Percentiles rank a stretch among this genome's conserved stretches.
Evolutionary conservation across 306 rosid species (phyloP).

Genomic region (Vigna angularis): DNA sequence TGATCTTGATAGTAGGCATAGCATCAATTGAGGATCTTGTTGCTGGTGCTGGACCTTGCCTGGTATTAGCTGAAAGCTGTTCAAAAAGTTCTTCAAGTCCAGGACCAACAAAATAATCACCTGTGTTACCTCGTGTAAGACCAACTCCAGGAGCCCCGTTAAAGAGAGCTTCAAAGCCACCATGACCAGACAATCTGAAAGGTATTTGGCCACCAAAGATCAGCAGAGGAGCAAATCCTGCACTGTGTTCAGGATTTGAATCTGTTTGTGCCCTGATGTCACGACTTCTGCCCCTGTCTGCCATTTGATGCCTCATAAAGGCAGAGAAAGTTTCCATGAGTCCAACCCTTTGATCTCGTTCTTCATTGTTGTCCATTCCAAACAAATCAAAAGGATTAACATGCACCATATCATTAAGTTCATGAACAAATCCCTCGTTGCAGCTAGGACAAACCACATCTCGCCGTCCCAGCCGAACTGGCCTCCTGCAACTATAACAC

Average conservation of each 20-base stretch:
- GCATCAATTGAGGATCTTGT: constrained; percentile 66
- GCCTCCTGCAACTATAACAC: constrained; percentile 65
- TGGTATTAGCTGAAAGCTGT: constrained; percentile 69
- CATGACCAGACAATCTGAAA: constrained; percentile 61
- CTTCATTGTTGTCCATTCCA: constrained; percentile 51
- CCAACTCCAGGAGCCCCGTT: constrained; percentile 73
- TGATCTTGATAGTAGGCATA: constrained; percentile 71
- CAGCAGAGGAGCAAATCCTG: constrained; percentile 59
- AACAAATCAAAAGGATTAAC: constrained; percentile 53
- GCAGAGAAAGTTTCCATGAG: constrained; percentile 65
- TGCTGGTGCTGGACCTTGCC: constrained; percentile 80
- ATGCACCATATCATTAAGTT: constrained; percentile 61
- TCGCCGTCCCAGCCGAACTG: constrained; percentile 53
- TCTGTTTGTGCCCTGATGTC: constrained; percentile 52
- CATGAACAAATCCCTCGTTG: constrained; percentile 67
- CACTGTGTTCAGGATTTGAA: constrained; percentile 53
- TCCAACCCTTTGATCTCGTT: constrained; percentile 47
- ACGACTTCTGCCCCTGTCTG: constrained; percentile 51
- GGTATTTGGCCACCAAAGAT: constrained; percentile 79
- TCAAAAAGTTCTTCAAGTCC: constrained; percentile 82
- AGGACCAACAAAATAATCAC: constrained; percentile 81
- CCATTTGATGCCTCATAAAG: constrained; percentile 59
- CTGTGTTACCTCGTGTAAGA: constrained; percentile 63
- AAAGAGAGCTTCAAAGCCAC: constrained; percentile 69
- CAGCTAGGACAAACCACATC: constrained; percentile 64